Evolutionary conservation across 257 asterid species (phyloP), one percentile per base, ranked within the genome.

Genomic region (Anisodus tanguticus): DNA sequence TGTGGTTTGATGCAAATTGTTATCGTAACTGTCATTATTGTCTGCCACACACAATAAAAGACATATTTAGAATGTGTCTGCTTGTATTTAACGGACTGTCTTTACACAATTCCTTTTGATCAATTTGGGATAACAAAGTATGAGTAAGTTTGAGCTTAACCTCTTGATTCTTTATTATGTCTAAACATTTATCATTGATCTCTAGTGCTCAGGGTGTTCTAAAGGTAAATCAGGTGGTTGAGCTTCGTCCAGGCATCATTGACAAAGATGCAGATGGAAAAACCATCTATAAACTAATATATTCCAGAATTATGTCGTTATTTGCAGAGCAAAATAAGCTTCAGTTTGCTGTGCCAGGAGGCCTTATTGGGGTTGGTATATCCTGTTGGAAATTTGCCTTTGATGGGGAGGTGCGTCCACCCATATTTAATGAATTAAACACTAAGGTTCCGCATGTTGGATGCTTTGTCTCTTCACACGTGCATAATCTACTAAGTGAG

Each of bases 341-440:
- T 8, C 98, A 96, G 83, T 96, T 89, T 88, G 97, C 97, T 64
- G 99, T 95, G 64, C 99, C 99, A 41, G 98, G 99, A 87, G 99
- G 99, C 72, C 97, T 95, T 54, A 93, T 96, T 79, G 99, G 99
- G 77, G 98, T 96, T 71, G 99, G 98, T 86, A n/a, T n/a, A n/a
- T n/a, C n/a, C n/a, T n/a, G n/a, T n/a, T n/a, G n/a, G n/a, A n/a
- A n/a, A n/a, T n/a, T n/a, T n/a, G n/a, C n/a, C n/a, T n/a, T n/a
- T n/a, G n/a, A n/a, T n/a, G n/a, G n/a, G n/a, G n/a, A n/a, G n/a
- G n/a, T n/a, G n/a, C n/a, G n/a, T n/a, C n/a, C n/a, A n/a, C n/a
- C n/a, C n/a, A n/a, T n/a, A n/a, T n/a, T n/a, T n/a, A n/a, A n/a
- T n/a, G n/a, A n/a, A n/a, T n/a, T n/a, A n/a, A n/a, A n/a, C n/a